phyloP scores from a whole-genome alignment of 257 asterid genomes.

The Nyctanthes arbortristis region DNA sequence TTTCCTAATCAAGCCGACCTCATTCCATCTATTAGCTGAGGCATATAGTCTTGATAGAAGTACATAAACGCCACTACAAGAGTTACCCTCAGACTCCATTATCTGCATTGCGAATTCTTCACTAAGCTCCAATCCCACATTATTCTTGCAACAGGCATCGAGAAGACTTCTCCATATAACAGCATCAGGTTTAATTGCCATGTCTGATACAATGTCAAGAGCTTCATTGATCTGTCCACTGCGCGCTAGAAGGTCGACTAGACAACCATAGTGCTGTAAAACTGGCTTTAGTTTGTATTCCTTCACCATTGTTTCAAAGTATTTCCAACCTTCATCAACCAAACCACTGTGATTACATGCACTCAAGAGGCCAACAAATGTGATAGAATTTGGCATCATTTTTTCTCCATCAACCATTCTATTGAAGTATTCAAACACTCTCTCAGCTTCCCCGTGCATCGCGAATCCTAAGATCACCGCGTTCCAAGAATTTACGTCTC shows the following conservation, averaged over 20 bases:
- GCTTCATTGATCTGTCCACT: slow-evolving; percentile 62
- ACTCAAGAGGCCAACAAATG: slow-evolving; percentile 66
- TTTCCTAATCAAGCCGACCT: slow-evolving; percentile 72
- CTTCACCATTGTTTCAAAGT: slow-evolving; percentile 51
- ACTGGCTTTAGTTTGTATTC: slow-evolving; percentile 54
- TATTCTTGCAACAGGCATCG: slow-evolving; percentile 59
- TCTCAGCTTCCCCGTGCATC: slow-evolving; percentile 62
- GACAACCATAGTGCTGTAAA: slow-evolving; percentile 83
- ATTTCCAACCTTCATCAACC: slow-evolving; percentile 52
- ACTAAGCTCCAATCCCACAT: slow-evolving; percentile 46
- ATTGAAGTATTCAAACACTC: slow-evolving; percentile 43
- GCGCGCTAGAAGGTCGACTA: slow-evolving; percentile 69
- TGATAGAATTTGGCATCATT: slow-evolving; percentile 59
- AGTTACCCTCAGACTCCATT: slow-evolving; percentile 37
- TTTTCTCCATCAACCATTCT: slow-evolving; percentile 50
- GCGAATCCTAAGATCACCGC: slow-evolving; percentile 63
- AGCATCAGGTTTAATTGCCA: slow-evolving; percentile 78
- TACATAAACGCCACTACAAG: slow-evolving; percentile 61
- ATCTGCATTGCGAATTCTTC: slow-evolving; percentile 59
- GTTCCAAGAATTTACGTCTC: slow-evolving; percentile 78
- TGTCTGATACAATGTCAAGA: slow-evolving; percentile 51
- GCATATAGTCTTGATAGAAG: slow-evolving; percentile 71
- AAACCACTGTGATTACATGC: slow-evolving; percentile 79
- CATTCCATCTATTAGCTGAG: slow-evolving; percentile 67
- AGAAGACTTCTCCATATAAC: slow-evolving; percentile 83